Base-by-base conservation (phyloP, 148 eudicot species). In the Chenopodium quinoa region DNA sequence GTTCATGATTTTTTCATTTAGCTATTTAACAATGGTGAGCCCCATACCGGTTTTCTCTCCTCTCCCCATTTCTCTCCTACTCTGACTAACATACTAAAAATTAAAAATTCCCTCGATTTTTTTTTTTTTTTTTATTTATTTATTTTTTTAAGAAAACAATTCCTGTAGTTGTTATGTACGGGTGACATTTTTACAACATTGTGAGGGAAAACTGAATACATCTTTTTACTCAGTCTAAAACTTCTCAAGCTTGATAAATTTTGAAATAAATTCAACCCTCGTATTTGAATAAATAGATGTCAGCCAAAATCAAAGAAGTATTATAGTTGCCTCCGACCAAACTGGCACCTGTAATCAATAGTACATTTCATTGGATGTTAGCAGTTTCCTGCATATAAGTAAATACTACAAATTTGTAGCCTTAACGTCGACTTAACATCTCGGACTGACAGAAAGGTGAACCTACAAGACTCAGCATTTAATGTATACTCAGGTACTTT, bases 391-490 rank as follows among this genome's bases (percentile, higher is more conserved):
- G 17, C 63, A 20, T 25, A 96, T 62, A 96, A 83, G 83, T 96
- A 94, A 80, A 96, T 90, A 91, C 93, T 89, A 32, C 98, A 98
- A 48, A 96, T 84, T 85, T 96, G 99, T 79, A 96, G 86, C 80
- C 98, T 88, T 22, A 91, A 87, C 81, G 84, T 96, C 64, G 93
- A 84, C 52, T 81, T 80, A 70, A 31, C 88, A 84, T 89, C 92
- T 80, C 91, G 88, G 77, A 93, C 93, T 29, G 92, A 86, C 62
- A 90, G 82, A 89, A 93, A 90, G 85, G 89, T 82, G 68, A 96
- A 84, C 86, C 99, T 95, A 93, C 87, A 71, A 60, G 19, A 62
- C 12, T 56, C 58, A 60, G 64, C 73, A 7, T 64, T 78, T 50
- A 46, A 63, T 27, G 2, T 32, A n/a, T 1, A 7, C 56, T 20